Evolutionary conservation across 768 basidiomycete species (phyloP).

Genomic region (Cystobasidium tubakii): DNA sequence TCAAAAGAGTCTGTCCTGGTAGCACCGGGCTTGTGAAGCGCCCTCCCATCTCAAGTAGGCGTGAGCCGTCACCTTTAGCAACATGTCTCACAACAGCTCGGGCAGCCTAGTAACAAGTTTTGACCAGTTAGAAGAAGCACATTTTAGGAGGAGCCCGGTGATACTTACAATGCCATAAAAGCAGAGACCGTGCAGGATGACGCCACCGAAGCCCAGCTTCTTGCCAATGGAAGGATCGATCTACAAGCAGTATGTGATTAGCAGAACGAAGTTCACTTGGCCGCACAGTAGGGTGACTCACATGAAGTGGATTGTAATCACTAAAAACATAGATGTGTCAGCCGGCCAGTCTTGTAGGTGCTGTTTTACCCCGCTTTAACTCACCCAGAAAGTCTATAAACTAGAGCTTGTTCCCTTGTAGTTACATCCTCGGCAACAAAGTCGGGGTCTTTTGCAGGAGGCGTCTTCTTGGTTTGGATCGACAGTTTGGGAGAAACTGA

Average conservation of each 20-base stretch:
- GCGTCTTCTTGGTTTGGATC: conserved; percentile 60
- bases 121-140: too few species aligned
- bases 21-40: conserved; percentile 77
- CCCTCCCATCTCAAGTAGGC: conserved; percentile 64
- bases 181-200: conserved; percentile 70
- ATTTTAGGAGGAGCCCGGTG: too few species aligned
- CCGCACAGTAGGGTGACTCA: conserved; percentile 49
- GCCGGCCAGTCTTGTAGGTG: too few species aligned
- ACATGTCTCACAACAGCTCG: conserved; percentile 65
- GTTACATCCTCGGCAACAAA: conserved; percentile 62
- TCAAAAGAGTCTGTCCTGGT: conserved; percentile 55
- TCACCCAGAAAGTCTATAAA: conserved; percentile 65
- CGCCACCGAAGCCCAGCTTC: conserved; percentile 67
- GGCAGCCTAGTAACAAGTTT: conserved; percentile 57
- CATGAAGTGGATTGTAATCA: conserved; percentile 71
- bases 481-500: conserved; percentile 58
- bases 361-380: too few species aligned
- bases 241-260: background rate
- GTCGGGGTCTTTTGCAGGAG: conserved; percentile 57
- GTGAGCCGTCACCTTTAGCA: conserved; percentile 59
- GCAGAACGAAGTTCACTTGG: too few species aligned
- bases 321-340: background rate
- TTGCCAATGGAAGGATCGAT: conserved; percentile 70
- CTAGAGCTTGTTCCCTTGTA: conserved; percentile 59
- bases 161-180: conserved; percentile 57